Evolutionary conservation across 345 rosid species (phyloP).

Genomic region (Populus alba): DNA sequence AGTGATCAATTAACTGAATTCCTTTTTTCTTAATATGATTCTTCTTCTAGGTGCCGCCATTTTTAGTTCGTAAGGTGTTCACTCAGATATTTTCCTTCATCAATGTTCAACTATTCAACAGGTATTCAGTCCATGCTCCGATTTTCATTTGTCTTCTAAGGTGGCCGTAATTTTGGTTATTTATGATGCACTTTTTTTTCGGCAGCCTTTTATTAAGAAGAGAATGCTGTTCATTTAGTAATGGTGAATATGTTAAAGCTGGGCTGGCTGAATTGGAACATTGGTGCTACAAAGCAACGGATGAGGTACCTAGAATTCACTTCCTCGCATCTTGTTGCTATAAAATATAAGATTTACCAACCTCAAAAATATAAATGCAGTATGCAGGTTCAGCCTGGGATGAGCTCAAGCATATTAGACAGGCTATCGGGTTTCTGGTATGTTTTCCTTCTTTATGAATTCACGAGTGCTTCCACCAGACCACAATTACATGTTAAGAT

Average conservation of each 20-base stretch:
- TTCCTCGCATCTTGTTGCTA: slow-evolving; percentile 11
- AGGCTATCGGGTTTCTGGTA: slow-evolving; percentile 95
- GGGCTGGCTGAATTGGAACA: slow-evolving; percentile 93
- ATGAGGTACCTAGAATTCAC: slow-evolving; percentile 54
- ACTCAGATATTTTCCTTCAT: slow-evolving; percentile 95
- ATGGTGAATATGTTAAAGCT: slow-evolving; percentile 90
- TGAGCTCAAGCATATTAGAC: slow-evolving; percentile 90
- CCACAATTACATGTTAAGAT: background rate
- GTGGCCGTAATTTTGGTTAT: background rate
- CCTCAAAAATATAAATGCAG: slow-evolving; percentile 33
- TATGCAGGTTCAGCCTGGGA: slow-evolving; percentile 97
- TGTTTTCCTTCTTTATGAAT: slow-evolving; percentile 1
- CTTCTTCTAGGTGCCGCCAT: slow-evolving; percentile 75
- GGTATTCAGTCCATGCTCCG: slow-evolving; percentile 36
- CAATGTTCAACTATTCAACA: slow-evolving; percentile 94
- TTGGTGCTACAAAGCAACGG: slow-evolving; percentile 93
- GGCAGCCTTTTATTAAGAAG: slow-evolving; percentile 78
- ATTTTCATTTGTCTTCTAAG: background rate
- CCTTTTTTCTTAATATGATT: background rate
- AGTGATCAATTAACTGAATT: background rate
- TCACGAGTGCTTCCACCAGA: background rate
- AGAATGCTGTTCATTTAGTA: slow-evolving; percentile 95
- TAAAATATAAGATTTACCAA: slow-evolving; percentile 2
- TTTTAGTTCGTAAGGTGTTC: slow-evolving; percentile 89
- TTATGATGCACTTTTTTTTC: background rate